Evolutionary conservation across 1,284 basidiomycete species (phyloP).

Genomic region (Phaffia rhodozyma): DNA sequence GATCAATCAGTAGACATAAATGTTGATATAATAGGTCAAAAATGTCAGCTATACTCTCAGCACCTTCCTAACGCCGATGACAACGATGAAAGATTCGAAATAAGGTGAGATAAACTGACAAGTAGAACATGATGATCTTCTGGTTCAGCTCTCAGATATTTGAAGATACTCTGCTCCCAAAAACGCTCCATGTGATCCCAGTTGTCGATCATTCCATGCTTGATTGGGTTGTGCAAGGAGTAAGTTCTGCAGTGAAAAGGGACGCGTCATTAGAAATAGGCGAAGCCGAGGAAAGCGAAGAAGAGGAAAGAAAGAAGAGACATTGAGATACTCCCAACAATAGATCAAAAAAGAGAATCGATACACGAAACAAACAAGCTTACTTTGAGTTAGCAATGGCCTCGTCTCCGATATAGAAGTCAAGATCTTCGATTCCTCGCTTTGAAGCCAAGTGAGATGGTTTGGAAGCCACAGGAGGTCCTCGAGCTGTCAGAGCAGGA

Average conservation of each 20-base stretch:
- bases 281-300: background rate
- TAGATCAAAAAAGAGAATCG: background rate
- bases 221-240: conserved; percentile 90
- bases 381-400: conserved; percentile 83
- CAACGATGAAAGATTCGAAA: background rate
- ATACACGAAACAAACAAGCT: conserved; percentile 12
- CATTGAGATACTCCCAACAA: background rate
- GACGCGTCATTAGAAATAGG: background rate
- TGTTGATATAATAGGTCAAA: no score
- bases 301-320: background rate
- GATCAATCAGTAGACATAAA: conserved; percentile 17
- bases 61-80: background rate
- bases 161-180: conserved; percentile 99
- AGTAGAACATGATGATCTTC: conserved; percentile 98
- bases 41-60: no score
- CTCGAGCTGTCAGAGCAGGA: conserved; percentile 31
- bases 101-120: conserved; percentile 43
- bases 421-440: conserved; percentile 95
- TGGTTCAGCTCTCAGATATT: conserved; percentile 94
- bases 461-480: conserved; percentile 49
- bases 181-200: conserved; percentile 99
- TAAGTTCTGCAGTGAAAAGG: conserved; percentile 51
- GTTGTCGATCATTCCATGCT: conserved; percentile 97
- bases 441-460: conserved; percentile 90
- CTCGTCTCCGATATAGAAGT: conserved; percentile 99